A percentile compares a stretch with the other conserved stretches of the same genome.
Evolutionary conservation across 257 asterid species (phyloP).

Genomic region (Nicotiana tabacum): DNA sequence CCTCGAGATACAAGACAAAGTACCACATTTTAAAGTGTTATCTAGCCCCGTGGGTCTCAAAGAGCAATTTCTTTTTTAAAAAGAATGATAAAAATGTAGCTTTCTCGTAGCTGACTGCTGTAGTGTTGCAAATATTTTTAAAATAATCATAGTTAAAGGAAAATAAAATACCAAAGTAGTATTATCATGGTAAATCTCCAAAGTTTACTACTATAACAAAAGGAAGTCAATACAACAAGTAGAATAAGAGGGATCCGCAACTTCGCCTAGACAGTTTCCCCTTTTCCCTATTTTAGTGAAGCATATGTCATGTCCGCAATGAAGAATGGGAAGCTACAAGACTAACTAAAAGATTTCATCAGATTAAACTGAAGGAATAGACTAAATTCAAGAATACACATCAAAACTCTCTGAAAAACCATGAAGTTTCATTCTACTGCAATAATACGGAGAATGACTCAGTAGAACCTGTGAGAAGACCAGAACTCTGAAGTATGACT

Average conservation of each 20-base stretch:
- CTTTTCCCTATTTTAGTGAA: neutral
- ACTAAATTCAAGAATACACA: neutral
- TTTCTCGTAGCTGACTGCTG: neutral
- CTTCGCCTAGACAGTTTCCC: neutral
- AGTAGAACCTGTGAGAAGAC: neutral
- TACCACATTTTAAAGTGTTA: too few species aligned
- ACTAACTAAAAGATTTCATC: neutral
- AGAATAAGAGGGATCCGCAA: neutral
- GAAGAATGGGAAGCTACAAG: neutral
- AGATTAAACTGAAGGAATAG: neutral
- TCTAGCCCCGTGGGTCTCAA: too few species aligned
- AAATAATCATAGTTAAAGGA: neutral
- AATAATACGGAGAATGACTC: neutral
- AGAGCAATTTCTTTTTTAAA: too few species aligned
- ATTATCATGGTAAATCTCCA: too few species aligned
- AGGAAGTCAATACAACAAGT: neutral
- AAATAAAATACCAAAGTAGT: too few species aligned
- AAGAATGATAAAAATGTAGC: neutral
- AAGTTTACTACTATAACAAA: neutral
- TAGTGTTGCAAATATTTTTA: neutral
- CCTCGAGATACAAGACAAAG: too few species aligned
- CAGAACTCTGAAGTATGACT: neutral
- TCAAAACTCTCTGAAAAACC: neutral
- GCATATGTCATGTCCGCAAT: neutral
- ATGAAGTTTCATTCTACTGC: neutral